phyloP scores from a whole-genome alignment of 441 rosid genomes.

The Pelargonium fulgidum region DNA sequence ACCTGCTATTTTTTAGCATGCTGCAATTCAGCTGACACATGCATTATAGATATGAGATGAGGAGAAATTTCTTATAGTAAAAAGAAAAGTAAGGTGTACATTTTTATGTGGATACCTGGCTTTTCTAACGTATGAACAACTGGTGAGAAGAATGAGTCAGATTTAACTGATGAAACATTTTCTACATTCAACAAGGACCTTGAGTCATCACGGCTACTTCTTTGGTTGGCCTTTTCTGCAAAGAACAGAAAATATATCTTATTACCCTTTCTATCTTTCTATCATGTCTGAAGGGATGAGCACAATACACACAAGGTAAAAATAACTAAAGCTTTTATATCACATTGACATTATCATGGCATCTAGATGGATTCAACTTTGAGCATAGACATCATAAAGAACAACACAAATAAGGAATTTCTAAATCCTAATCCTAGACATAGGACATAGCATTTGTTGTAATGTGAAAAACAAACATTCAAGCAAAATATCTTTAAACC shows the following conservation, averaged over 20 bases:
- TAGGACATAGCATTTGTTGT: background rate
- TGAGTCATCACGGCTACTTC: conserved; percentile 18
- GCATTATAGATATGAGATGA: background rate
- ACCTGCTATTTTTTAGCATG: background rate
- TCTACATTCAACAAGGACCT: conserved; percentile 27
- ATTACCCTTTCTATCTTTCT: background rate
- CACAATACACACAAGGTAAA: background rate
- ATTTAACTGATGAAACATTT: conserved; percentile 18
- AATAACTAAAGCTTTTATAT: background rate
- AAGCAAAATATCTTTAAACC: conserved; percentile 3
- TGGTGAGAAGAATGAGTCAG: conserved; percentile 18
- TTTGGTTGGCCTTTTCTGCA: conserved; percentile 31
- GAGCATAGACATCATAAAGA: background rate
- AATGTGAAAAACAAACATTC: background rate
- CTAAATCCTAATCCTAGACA: background rate
- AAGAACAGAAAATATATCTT: conserved; percentile 8
- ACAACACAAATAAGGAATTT: background rate
- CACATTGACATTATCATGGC: conserved; percentile 1
- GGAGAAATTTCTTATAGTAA: background rate
- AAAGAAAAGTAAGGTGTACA: background rate
- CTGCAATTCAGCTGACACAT: background rate
- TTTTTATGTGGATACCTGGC: conserved; percentile 19
- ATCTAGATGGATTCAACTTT: background rate
- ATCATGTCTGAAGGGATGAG: background rate
- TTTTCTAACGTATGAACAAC: conserved; percentile 18